Conservation (phyloP, 176 grass and related monocot genomes). For the Bolboschoenus planiculmis region DNA sequence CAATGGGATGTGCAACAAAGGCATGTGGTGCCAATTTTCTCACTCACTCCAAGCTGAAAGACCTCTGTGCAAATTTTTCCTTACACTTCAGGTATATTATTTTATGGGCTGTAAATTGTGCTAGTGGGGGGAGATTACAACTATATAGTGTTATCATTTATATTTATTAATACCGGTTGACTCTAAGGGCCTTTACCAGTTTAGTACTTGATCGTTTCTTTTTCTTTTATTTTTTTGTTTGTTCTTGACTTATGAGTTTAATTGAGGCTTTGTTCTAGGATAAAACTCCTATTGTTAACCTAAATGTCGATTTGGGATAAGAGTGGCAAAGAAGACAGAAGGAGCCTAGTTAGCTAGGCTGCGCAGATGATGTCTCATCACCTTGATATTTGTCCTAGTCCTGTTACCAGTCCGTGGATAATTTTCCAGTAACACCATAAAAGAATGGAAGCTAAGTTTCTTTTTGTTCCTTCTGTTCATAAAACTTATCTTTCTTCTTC, state of each 20-base stretch:
- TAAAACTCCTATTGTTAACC: neutral
- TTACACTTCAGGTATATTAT: constrained; percentile 59
- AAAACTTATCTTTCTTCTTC: constrained; percentile 19
- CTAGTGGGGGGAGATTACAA: neutral
- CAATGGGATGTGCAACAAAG: constrained; percentile 54
- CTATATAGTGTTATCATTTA: constrained; percentile 1
- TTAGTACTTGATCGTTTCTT: neutral
- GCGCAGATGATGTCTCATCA: neutral
- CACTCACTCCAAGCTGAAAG: constrained; percentile 51
- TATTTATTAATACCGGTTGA: constrained; percentile 23
- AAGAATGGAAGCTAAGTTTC: neutral
- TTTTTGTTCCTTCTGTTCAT: neutral
- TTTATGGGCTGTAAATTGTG: neutral
- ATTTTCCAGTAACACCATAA: neutral
- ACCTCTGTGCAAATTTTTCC: constrained; percentile 76
- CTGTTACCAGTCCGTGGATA: neutral
- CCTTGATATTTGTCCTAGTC: neutral
- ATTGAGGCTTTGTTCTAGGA: neutral
- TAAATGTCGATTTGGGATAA: neutral
- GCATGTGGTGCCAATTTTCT: constrained; percentile 62
- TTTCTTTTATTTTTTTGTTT: neutral
- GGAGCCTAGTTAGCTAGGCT: neutral
- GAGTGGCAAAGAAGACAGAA: neutral
- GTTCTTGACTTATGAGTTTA: neutral
- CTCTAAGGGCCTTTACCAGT: neutral